Evolutionary conservation across 176 grass and related monocot genomes (phyloP).

Genomic region (Oryza longistaminata): DNA sequence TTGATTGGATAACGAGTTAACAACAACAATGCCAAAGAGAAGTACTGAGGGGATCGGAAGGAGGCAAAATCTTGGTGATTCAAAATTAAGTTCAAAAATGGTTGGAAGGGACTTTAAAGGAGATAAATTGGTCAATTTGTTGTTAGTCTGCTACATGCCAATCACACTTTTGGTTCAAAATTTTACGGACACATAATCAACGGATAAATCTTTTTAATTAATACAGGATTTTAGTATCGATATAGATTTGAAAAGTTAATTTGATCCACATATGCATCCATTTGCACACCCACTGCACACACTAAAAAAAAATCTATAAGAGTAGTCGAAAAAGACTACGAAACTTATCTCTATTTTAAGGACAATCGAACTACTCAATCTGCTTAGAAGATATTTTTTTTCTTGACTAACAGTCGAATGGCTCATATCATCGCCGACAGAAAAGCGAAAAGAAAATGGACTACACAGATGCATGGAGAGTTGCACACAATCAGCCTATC

Average conservation of each 20-base stretch:
- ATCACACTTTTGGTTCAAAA: no score
- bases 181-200: no score
- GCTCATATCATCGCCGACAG: conserved; percentile 7
- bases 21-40: no score
- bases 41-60: no score
- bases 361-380: neutral
- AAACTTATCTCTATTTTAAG: neutral
- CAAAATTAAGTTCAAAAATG: no score
- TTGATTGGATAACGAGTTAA: no score
- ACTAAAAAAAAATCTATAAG: neutral
- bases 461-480: neutral
- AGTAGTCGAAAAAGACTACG: neutral
- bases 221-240: no score
- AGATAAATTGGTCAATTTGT: no score
- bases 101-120: no score
- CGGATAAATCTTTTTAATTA: no score
- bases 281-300: neutral
- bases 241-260: neutral
- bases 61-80: no score
- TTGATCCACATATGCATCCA: neutral
- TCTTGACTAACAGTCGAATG: conserved; percentile 2
- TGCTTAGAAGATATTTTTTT: neutral
- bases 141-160: no score
- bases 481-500: neutral
- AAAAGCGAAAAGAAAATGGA: neutral